Percentiles rank a stretch among this genome's conserved stretches.
Conservation (phyloP, 805 yeast genomes). For the Zygosaccharomyces siamensis region DNA sequence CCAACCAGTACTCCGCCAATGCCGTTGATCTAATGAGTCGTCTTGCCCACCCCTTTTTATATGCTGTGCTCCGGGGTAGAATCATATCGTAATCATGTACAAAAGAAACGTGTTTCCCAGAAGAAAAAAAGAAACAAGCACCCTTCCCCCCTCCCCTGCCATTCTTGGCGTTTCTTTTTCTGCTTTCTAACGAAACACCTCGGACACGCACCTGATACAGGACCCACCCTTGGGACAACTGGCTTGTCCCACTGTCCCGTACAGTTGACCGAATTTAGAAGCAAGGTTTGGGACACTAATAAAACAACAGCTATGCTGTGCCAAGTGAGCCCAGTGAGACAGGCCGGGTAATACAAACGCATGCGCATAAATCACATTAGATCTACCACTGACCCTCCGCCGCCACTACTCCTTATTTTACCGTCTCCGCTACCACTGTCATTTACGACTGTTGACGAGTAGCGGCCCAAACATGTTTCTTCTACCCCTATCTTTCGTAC, state of each 20-base stretch:
- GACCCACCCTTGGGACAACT: not conserved
- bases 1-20: not conserved
- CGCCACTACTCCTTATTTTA: not conserved
- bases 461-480: no score
- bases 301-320: not conserved
- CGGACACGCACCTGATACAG: no score
- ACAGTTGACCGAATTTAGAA: not conserved
- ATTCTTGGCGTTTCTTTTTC: not conserved
- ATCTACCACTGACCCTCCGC: no score
- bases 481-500: not conserved
- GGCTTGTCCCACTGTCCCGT: not conserved
- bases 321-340: no score
- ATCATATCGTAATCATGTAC: not conserved
- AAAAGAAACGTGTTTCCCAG: not conserved
- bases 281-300: not conserved
- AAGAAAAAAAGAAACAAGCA: not conserved
- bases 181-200: not conserved
- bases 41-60: conserved; percentile 1
- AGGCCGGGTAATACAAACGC: not conserved
- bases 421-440: not conserved
- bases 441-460: no score
- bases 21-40: no score
- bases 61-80: conserved; percentile 7
- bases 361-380: no score
- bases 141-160: not conserved